These are phyloP conservation scores for Chamaecyparis obtusa DNA, from an alignment of 75 land plant species.

Conservation along the genomic window DNA sequence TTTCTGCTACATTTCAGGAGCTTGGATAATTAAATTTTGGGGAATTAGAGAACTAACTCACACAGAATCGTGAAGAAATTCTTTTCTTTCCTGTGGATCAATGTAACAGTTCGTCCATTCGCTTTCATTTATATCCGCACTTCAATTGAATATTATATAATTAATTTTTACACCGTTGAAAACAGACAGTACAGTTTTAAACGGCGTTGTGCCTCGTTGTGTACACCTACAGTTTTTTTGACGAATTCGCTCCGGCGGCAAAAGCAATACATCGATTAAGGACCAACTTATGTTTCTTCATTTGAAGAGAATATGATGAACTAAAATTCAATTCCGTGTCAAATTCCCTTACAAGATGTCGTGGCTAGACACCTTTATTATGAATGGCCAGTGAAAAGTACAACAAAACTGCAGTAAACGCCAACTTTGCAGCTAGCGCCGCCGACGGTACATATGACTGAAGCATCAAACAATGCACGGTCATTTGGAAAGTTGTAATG, in stretches of 20 bases:
- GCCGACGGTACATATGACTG: conserved; percentile 18
- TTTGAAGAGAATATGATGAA: too few species aligned
- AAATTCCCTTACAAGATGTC: too few species aligned
- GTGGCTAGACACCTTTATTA: too few species aligned
- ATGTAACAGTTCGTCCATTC: neutral
- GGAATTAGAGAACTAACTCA: neutral
- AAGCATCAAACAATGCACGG: too few species aligned
- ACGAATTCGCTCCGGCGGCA: too few species aligned
- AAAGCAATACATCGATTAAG: too few species aligned
- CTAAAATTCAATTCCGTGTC: too few species aligned
- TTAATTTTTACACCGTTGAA: neutral
- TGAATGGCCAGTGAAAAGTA: conserved; percentile 52
- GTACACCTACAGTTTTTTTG: too few species aligned
- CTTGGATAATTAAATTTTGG: neutral
- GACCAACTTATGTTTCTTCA: too few species aligned
- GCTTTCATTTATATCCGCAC: neutral
- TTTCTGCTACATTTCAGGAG: neutral
- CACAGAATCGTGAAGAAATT: neutral
- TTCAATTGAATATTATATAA: neutral
- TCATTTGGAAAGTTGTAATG: too few species aligned
- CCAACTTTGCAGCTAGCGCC: conserved; percentile 77
- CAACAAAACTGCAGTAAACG: conserved; percentile 74
- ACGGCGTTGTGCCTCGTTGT: too few species aligned
- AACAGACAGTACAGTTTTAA: too few species aligned
- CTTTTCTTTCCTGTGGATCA: neutral